Conservation (phyloP, 2,329 filamentous ascomycete genomes). For the Alternaria ethzedia region DNA sequence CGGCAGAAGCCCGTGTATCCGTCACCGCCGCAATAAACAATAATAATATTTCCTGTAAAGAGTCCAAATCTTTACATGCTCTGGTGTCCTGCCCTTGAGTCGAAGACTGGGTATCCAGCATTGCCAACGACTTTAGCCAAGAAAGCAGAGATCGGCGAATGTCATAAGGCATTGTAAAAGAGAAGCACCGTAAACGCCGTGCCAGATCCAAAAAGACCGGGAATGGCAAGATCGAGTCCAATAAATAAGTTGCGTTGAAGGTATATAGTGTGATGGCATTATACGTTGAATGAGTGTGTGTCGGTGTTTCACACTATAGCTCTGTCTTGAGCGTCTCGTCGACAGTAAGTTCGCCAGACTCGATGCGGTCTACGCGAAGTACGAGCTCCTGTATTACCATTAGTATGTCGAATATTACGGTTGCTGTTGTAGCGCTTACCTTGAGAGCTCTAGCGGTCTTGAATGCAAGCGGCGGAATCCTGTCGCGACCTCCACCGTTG, state of each 20-base stretch:
- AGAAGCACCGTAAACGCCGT: background rate
- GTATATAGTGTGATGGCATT: background rate
- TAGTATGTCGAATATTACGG: conserved; percentile 13
- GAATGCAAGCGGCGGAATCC: conserved; percentile 83
- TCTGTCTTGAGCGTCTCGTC: conserved; percentile 43
- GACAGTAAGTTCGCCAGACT: conserved; percentile 46
- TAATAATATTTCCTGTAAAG: conserved; percentile 22
- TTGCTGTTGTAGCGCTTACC: conserved; percentile 43
- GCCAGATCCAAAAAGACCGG: background rate
- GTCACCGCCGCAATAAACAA: conserved; percentile 12
- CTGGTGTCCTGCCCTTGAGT: conserved; percentile 1
- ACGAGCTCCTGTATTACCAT: conserved; percentile 45
- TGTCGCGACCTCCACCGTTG: conserved; percentile 66
- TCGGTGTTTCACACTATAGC: conserved; percentile 23
- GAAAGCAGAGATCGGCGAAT: background rate
- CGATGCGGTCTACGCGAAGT: conserved; percentile 50
- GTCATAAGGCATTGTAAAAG: background rate
- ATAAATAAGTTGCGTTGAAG: background rate
- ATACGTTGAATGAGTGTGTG: background rate
- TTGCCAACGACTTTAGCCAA: background rate
- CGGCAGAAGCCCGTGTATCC: background rate
- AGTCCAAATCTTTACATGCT: background rate
- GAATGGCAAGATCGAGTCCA: background rate
- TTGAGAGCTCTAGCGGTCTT: conserved; percentile 84
- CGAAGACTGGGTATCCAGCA: conserved; percentile 15